Conservation (phyloP, 2,329 filamentous ascomycete species). For the Gnomoniopsis smithogilvyi region DNA sequence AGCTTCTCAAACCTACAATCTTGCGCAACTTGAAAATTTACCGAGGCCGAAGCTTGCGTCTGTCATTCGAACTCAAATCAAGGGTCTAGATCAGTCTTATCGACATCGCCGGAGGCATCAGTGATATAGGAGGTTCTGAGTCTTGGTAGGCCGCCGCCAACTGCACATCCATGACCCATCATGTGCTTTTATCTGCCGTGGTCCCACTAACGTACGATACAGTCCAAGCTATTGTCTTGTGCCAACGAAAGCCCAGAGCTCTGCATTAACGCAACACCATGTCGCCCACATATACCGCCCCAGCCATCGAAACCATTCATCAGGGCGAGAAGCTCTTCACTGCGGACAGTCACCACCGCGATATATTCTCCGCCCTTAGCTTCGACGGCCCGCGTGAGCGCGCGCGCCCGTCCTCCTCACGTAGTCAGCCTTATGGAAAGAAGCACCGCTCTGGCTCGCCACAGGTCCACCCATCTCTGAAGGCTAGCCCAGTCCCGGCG, state of each 20-base stretch:
- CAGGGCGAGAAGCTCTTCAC: neutral
- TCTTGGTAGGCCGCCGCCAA: neutral
- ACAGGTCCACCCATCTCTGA: conserved; percentile 7
- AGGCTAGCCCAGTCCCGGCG: conserved; percentile 14
- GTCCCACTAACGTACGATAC: conserved; percentile 1
- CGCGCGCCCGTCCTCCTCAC: neutral
- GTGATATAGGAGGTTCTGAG: neutral
- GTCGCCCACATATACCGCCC: conserved; percentile 9
- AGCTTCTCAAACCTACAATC: too few relatives aligned
- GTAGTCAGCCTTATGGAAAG: neutral
- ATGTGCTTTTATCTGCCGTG: conserved; percentile 1
- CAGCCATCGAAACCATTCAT: conserved; percentile 13
- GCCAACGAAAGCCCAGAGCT: neutral
- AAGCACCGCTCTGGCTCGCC: conserved; percentile 3
- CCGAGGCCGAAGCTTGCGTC: too few relatives aligned
- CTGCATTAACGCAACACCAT: neutral
- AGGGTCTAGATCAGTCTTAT: neutral
- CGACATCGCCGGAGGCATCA: neutral
- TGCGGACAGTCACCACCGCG: neutral
- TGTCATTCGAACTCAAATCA: neutral
- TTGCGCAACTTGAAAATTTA: too few relatives aligned
- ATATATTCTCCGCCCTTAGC: neutral
- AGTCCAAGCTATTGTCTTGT: neutral
- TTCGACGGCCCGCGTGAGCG: neutral
- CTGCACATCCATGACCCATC: neutral